A percentile compares a stretch with the other conserved stretches of the same genome.
Conservation (phyloP, 1,284 basidiomycete genomes). For the Malassezia arunalokei region DNA sequence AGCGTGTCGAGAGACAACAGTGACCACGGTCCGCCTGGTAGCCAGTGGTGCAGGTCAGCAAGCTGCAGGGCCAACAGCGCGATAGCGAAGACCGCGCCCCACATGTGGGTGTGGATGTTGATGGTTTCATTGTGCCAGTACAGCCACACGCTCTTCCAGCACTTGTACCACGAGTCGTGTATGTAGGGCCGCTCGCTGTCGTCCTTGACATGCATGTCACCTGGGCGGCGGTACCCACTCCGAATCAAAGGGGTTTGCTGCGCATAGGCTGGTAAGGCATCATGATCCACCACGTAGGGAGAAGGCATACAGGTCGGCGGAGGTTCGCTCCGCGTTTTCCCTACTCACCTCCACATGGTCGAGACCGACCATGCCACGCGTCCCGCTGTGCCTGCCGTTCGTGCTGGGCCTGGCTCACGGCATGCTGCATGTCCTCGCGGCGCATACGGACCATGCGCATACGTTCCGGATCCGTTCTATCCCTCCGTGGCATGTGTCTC, state of each 20-base stretch:
- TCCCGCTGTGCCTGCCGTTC: too few relatives aligned
- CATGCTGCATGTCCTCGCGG: too few relatives aligned
- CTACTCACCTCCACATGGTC: too few relatives aligned
- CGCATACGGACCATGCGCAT: too few relatives aligned
- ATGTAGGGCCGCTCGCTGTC: constrained; percentile 19
- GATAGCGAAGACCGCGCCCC: constrained; percentile 60
- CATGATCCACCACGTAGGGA: constrained; percentile 30
- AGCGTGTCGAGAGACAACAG: background rate
- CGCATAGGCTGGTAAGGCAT: constrained; percentile 29
- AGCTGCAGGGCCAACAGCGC: constrained; percentile 48
- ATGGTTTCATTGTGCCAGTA: constrained; percentile 51
- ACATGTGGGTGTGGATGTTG: constrained; percentile 77
- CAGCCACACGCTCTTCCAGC: constrained; percentile 40
- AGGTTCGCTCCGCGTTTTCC: too few relatives aligned
- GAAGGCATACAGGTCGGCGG: background rate
- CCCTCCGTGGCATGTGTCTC: too few relatives aligned
- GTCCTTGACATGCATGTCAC: constrained; percentile 16
- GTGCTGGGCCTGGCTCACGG: too few relatives aligned
- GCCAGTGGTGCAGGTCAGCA: constrained; percentile 19
- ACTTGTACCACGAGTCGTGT: constrained; percentile 33
- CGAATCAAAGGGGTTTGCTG: constrained; percentile 38
- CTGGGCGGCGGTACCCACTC: constrained; percentile 39
- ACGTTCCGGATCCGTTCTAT: too few relatives aligned
- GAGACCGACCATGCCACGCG: too few relatives aligned
- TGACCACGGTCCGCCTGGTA: constrained; percentile 9